Evolutionary conservation across 2,329 filamentous ascomycete genomes (phyloP).

Genomic region (Fusarium aywerte): DNA sequence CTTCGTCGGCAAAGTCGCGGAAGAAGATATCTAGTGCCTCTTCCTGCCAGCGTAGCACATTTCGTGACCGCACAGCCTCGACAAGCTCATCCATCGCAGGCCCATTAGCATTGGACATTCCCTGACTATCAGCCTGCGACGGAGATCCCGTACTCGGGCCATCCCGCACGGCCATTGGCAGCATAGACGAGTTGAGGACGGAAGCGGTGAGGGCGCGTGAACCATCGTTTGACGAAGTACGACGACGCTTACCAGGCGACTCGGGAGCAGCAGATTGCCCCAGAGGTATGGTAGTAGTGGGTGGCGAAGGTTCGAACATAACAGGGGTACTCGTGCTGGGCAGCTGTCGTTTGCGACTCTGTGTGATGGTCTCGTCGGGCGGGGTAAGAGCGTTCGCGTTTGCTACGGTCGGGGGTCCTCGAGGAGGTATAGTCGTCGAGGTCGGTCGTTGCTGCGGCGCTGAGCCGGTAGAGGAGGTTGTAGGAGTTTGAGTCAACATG

Average conservation of each 20-base stretch:
- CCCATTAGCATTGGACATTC: conserved; percentile 26
- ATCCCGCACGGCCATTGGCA: conserved; percentile 37
- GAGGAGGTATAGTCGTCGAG: conserved; percentile 53
- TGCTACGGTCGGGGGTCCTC: conserved; percentile 50
- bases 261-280: conserved; percentile 47
- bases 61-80: conserved; percentile 55
- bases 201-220: conserved; percentile 43
- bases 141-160: conserved; percentile 33
- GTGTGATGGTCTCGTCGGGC: conserved; percentile 61
- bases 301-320: conserved; percentile 41
- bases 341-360: conserved; percentile 57
- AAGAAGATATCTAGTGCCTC: conserved; percentile 70
- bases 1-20: conserved; percentile 66
- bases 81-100: conserved; percentile 53
- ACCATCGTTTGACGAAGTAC: conserved; percentile 46
- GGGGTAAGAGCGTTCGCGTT: conserved; percentile 63
- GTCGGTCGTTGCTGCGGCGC: conserved; percentile 44
- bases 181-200: conserved; percentile 47
- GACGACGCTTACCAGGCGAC: conserved; percentile 50
- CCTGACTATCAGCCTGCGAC: conserved; percentile 37
- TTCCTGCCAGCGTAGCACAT: conserved; percentile 63
- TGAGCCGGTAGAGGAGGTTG: conserved; percentile 40
- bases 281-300: conserved; percentile 27
- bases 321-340: conserved; percentile 32
- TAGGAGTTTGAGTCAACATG: conserved; percentile 47